These are phyloP conservation scores for Didymella pomorum DNA, from an alignment of 2,329 filamentous ascomycete species.

Conservation along the genomic window DNA sequence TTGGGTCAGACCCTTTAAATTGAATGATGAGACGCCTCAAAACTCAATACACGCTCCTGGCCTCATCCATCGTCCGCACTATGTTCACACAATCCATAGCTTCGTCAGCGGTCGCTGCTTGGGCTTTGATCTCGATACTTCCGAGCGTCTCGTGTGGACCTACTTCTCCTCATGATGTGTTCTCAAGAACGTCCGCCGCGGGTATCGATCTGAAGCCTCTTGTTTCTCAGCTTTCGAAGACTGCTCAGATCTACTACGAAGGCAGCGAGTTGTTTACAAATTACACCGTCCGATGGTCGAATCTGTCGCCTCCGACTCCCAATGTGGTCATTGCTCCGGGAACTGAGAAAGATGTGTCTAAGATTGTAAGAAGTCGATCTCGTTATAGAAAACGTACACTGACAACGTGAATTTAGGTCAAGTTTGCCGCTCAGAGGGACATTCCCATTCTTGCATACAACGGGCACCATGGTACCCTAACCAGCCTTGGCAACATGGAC, in stretches of 20 bases:
- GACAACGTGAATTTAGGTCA: constrained; percentile 45
- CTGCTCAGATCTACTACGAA: constrained; percentile 29
- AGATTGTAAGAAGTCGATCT: constrained; percentile 24
- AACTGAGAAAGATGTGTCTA: constrained; percentile 31
- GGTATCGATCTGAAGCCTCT: constrained; percentile 30
- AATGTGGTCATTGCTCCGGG: constrained; percentile 31
- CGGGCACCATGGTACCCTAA: constrained; percentile 62
- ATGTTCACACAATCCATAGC: constrained; percentile 26
- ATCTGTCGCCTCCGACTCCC: constrained; percentile 29
- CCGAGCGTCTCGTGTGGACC: constrained; percentile 20
- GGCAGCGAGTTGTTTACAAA: constrained; percentile 24
- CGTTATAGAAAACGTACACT: background rate
- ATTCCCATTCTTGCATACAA: constrained; percentile 64
- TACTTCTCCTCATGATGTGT: constrained; percentile 13
- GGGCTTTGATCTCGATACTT: constrained; percentile 19
- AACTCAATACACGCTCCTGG: background rate
- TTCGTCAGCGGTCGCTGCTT: constrained; percentile 17
- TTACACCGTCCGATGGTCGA: constrained; percentile 30
- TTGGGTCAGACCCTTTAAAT: constrained; percentile 6
- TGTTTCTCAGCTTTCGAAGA: constrained; percentile 26
- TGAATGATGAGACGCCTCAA: background rate
- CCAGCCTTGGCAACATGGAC: constrained; percentile 58
- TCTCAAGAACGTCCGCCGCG: constrained; percentile 20
- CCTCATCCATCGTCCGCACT: background rate
- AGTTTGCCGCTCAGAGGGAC: constrained; percentile 57